Evolutionary conservation across 441 rosid species (phyloP).

Genomic region (Populus tomentosa): DNA sequence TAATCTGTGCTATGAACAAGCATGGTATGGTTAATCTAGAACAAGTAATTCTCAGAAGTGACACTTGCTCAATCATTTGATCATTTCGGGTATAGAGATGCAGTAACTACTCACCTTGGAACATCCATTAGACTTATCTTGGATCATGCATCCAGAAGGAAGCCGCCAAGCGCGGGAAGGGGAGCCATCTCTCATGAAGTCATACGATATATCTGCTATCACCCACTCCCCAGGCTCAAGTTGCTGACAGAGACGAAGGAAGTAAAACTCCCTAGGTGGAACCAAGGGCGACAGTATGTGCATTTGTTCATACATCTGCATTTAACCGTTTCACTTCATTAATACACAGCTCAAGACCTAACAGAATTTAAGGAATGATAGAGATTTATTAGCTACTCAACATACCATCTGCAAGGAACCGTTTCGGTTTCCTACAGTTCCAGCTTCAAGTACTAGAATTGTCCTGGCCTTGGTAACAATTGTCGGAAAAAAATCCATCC

Average conservation of each 20-base stretch:
- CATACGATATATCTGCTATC: slow-evolving; percentile 50
- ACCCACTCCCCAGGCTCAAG: slow-evolving; percentile 51
- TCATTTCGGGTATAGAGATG: not conserved
- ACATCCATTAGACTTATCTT: slow-evolving; percentile 44
- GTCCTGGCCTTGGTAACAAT: slow-evolving; percentile 46
- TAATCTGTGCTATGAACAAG: not conserved
- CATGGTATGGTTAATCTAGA: not conserved
- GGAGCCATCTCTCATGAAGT: slow-evolving; percentile 13
- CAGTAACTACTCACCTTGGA: slow-evolving; percentile 33
- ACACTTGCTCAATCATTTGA: not conserved
- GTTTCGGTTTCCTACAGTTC: slow-evolving; percentile 22
- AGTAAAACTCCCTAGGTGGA: slow-evolving; percentile 50
- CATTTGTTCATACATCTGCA: slow-evolving; percentile 52
- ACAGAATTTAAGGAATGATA: not conserved
- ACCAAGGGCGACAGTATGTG: slow-evolving; percentile 72
- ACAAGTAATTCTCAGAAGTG: not conserved
- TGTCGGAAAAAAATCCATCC: slow-evolving; percentile 61
- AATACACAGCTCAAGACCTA: not conserved
- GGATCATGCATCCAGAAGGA: slow-evolving; percentile 81
- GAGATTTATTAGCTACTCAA: not conserved
- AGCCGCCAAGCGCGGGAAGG: slow-evolving; percentile 43
- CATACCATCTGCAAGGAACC: slow-evolving; percentile 46
- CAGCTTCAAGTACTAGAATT: slow-evolving; percentile 35
- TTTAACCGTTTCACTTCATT: not conserved
- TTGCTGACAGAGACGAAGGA: slow-evolving; percentile 55